Percentiles rank a stretch among this genome's conserved stretches.
Evolutionary conservation across 2,329 filamentous ascomycete genomes (phyloP).

Genomic region (Claviceps sp.): DNA sequence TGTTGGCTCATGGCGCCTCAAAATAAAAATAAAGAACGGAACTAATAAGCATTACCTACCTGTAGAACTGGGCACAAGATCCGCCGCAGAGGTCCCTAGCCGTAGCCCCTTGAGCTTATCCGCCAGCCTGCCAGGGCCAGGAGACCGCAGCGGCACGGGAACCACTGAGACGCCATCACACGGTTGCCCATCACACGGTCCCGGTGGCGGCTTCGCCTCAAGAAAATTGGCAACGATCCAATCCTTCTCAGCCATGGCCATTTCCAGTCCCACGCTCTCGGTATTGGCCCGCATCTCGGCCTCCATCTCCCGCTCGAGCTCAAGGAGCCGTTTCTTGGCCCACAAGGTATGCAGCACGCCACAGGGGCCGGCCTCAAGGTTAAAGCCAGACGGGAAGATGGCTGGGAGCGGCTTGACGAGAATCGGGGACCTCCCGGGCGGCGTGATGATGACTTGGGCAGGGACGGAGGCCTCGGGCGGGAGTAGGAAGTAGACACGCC

Average conservation of each 20-base stretch:
- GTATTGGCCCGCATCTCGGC: conserved; percentile 58
- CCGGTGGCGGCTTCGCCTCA: conserved; percentile 2
- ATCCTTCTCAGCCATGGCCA: conserved; percentile 69
- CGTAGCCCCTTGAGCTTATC: conserved; percentile 73
- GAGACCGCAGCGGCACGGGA: background rate
- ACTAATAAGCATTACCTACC: conserved; percentile 26
- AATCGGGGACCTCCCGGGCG: conserved; percentile 27
- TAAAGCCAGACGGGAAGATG: conserved; percentile 68
- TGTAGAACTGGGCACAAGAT: conserved; percentile 40
- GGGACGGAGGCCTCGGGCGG: conserved; percentile 61
- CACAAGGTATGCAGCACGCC: conserved; percentile 83
- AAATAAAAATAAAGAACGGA: background rate
- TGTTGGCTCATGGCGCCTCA: background rate
- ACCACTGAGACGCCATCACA: background rate
- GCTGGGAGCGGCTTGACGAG: conserved; percentile 70
- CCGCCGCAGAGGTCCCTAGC: conserved; percentile 57
- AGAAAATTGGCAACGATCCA: conserved; percentile 75
- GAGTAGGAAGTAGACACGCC: conserved; percentile 69
- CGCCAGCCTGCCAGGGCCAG: conserved; percentile 43
- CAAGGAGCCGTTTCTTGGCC: conserved; percentile 69
- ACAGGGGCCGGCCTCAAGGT: conserved; percentile 56
- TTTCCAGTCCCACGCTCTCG: conserved; percentile 72
- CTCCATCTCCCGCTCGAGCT: conserved; percentile 64
- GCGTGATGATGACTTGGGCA: conserved; percentile 52
- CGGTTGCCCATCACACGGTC: conserved; percentile 14